Base-by-base conservation (phyloP, 805 yeast species). In the Spathaspora boniae region DNA sequence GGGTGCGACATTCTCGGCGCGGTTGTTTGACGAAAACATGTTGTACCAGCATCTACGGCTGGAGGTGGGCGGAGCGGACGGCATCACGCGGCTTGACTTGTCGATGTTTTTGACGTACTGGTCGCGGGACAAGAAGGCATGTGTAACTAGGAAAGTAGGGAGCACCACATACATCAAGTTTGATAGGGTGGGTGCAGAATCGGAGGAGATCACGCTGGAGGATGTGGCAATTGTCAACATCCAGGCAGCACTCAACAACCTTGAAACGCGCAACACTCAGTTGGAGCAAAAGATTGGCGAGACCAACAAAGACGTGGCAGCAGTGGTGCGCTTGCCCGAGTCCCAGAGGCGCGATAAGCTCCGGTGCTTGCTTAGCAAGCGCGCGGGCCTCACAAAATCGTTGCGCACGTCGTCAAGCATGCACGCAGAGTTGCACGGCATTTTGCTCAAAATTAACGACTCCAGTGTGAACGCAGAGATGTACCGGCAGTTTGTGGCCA, bases 381-480 rank as follows among this genome's bases (percentile, higher is more conserved):
- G 46, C 20, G 42, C 44, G 15, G 37, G 38, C 4, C 33, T 48
- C 3, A 23, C 25, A 5, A 35, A 40, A 29, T 50, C 63, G 0
- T 42, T 55, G 12, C 48, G 46, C 2, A 47, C 36, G 18, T 45
- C 54, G 0, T 32, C 40, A 3, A 38, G 20, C 5, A 38, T 54
- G 3, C 45, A 46, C 14, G 33, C 36, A 12, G 58, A 62, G 29
- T 43, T 67, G 23, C 36, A 36, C 1, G 29, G 41, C 11, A 45
- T 65, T 2, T 33, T 64, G 21, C 32, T 43, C 17, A 62, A 62
- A 41, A 63, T 67, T 12, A 54, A 65, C 41, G 66, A 67, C 11
- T 62, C 70, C 2, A 48, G 47, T 19, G 36, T 53, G 12, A 65
- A 65, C 38, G 38, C 45, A 2, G 41, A 44, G 14, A 37, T 62